phyloP scores from a whole-genome alignment of 1,284 basidiomycete genomes.

The Rhodotorula sp. region DNA sequence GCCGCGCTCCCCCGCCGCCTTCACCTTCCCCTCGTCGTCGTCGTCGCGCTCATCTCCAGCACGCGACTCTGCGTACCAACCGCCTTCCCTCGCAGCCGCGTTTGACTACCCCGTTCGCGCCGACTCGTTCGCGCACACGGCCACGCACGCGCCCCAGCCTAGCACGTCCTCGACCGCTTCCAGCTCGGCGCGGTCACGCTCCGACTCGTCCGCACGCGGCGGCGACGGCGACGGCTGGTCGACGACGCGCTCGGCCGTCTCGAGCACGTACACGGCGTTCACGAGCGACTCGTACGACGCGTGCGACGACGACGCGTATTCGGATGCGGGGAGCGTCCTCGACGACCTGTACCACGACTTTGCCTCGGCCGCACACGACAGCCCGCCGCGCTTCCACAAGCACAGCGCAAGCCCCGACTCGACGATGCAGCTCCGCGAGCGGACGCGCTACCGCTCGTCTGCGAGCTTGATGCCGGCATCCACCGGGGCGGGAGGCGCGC shows the following conservation, averaged over 20 bases:
- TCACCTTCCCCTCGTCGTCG: slow-evolving; percentile 3
- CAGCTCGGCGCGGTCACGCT: slow-evolving; percentile 4
- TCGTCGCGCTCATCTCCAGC: not conserved
- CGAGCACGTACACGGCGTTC: slow-evolving; percentile 9
- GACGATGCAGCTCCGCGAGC: slow-evolving; percentile 15
- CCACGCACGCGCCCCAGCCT: not conserved
- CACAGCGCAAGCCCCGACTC: slow-evolving; percentile 2
- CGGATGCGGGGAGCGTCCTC: slow-evolving; percentile 15
- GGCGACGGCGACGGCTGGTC: not conserved
- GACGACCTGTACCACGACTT: slow-evolving; percentile 20
- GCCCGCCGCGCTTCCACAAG: slow-evolving; percentile 4
- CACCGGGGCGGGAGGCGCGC: not conserved
- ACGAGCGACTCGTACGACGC: slow-evolving; percentile 8
- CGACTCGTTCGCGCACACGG: not conserved
- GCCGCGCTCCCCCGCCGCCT: not conserved
- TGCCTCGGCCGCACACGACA: not conserved
- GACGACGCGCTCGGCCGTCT: not conserved
- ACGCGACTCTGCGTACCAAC: not conserved
- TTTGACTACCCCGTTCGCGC: slow-evolving; percentile 4
- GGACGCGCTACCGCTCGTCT: slow-evolving; percentile 30
- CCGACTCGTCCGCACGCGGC: slow-evolving; percentile 6
- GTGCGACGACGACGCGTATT: slow-evolving; percentile 4
- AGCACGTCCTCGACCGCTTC: slow-evolving; percentile 11
- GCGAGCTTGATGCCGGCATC: slow-evolving; percentile 9
- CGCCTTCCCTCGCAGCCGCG: not conserved